A percentile compares a stretch with the other conserved stretches of the same genome.
Evolutionary conservation across 768 basidiomycete species (phyloP).

Genomic region (Arthromyces matolae): DNA sequence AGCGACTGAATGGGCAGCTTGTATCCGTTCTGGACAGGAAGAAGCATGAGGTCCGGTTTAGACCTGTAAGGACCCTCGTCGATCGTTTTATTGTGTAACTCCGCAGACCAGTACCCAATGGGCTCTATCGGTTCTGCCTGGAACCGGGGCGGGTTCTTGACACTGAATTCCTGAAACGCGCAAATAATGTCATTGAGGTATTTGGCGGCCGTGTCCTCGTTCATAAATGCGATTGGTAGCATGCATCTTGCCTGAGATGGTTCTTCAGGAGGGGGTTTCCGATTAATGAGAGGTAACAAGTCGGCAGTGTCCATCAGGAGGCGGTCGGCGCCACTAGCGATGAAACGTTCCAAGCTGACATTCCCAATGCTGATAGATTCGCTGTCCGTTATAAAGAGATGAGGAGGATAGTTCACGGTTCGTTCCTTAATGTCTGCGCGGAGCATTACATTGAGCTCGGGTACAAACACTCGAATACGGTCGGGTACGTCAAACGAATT

Average conservation of each 20-base stretch:
- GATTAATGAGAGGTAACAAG: not conserved
- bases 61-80: not conserved
- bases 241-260: not conserved
- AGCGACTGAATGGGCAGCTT: not conserved
- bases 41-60: not conserved
- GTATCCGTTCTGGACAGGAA: not conserved
- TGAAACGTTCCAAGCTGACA: not conserved
- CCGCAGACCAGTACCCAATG: not conserved
- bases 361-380: not conserved
- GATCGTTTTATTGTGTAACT: not conserved
- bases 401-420: not conserved
- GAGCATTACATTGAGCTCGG: not conserved
- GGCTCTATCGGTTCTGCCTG: not conserved
- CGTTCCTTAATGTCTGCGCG: too few species aligned
- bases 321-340: too few species aligned
- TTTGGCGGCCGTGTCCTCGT: not conserved
- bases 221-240: not conserved
- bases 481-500: not conserved
- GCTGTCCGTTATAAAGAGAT: not conserved
- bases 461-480: not conserved
- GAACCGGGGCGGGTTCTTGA: not conserved
- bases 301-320: not conserved
- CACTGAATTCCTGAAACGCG: not conserved
- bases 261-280: not conserved
- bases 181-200: not conserved